phyloP scores from a whole-genome alignment of 2,329 filamentous ascomycete genomes.

The Aspergillus ochraceoroseus region DNA sequence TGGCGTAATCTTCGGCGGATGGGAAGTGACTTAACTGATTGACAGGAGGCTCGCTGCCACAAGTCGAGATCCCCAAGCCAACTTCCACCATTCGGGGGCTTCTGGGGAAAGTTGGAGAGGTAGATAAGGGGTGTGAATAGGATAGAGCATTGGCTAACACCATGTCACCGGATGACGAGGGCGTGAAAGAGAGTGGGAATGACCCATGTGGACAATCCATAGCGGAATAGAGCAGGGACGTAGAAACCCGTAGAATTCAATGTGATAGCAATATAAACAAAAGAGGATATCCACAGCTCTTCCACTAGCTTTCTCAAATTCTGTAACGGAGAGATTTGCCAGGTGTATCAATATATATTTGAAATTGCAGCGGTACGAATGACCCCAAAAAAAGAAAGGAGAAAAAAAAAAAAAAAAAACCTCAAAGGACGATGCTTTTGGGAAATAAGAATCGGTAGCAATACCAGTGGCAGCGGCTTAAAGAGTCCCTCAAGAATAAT shows the following conservation, averaged over 20 bases:
- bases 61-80: conserved; percentile 34
- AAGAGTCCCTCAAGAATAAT: conserved; percentile 23
- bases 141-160: conserved; percentile 18
- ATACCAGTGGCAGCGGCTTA: conserved; percentile 9
- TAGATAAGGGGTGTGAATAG: conserved; percentile 25
- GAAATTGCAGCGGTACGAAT: conserved; percentile 5
- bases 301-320: neutral
- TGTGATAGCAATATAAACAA: neutral
- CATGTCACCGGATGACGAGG: conserved; percentile 12
- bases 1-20: conserved; percentile 19
- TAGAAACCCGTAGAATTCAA: neutral
- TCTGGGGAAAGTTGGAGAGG: conserved; percentile 16
- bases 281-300: neutral
- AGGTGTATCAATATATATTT: neutral
- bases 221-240: neutral
- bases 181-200: conserved; percentile 19
- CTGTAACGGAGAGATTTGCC: neutral
- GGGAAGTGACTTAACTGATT: conserved; percentile 22
- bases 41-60: conserved; percentile 22
- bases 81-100: conserved; percentile 16
- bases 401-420: conserved; percentile 20
- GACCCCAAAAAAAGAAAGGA: conserved; percentile 12
- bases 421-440: conserved; percentile 26
- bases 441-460: conserved; percentile 19
- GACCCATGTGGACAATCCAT: conserved; percentile 27